Percentiles rank a stretch among this genome's conserved stretches.
These are phyloP conservation scores for Lojkania enalia DNA, from an alignment of 2,329 filamentous ascomycete genomes.

Conservation along the genomic window DNA sequence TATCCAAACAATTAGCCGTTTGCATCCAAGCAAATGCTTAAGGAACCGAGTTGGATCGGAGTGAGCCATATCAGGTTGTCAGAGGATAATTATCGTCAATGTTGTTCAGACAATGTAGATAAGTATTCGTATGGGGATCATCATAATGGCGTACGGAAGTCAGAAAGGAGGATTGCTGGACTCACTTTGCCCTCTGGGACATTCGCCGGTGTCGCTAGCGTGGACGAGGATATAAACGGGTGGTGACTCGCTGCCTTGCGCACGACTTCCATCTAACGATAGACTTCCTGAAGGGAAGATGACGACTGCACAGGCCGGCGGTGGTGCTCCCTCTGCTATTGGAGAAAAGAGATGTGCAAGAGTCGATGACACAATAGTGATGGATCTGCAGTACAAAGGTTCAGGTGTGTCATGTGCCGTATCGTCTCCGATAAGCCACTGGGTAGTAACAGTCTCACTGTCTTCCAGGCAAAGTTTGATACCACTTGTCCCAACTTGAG, in stretches of 20 bases:
- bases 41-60: conserved; percentile 19
- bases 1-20: conserved; percentile 47
- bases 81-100: conserved; percentile 84
- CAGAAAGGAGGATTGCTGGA: conserved; percentile 37
- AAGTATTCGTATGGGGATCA: conserved; percentile 89
- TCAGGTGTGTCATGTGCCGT: conserved; percentile 8
- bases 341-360: conserved; percentile 69
- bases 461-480: conserved; percentile 59
- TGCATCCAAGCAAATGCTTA: conserved; percentile 12
- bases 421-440: conserved; percentile 55
- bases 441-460: conserved; percentile 60
- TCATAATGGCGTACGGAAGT: conserved; percentile 62
- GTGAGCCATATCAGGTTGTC: conserved; percentile 76
- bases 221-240: conserved; percentile 70
- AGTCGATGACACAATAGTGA: conserved; percentile 70
- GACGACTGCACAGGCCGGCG: conserved; percentile 73
- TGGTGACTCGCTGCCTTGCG: conserved; percentile 36
- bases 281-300: conserved; percentile 63
- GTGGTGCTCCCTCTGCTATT: conserved; percentile 72
- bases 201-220: conserved; percentile 91
- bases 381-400: conserved; percentile 58
- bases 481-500: conserved; percentile 12
- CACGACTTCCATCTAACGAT: conserved; percentile 44
- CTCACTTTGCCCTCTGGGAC: conserved; percentile 88
- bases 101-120: conserved; percentile 99